Evolutionary conservation across 345 rosid genomes (phyloP).

Genomic region (Camelina neglecta): DNA sequence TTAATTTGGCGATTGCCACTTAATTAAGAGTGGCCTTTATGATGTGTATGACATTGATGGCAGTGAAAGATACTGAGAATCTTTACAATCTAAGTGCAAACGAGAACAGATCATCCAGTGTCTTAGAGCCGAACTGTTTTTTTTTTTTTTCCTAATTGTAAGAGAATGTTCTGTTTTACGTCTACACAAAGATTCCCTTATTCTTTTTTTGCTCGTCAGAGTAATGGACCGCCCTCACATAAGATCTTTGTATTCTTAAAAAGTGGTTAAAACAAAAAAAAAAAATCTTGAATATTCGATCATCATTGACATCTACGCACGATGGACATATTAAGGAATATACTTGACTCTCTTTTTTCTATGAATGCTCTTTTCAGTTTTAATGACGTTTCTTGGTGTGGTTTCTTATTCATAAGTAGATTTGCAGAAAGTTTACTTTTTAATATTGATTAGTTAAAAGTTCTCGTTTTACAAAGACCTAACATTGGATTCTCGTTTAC

Average conservation of each 20-base stretch:
- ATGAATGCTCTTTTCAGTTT: conserved; percentile 28
- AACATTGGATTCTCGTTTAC: not conserved
- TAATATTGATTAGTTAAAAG: not conserved
- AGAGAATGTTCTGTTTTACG: conserved; percentile 35
- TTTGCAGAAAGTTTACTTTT: not conserved
- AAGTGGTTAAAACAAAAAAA: not conserved
- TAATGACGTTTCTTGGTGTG: not conserved
- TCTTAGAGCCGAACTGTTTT: conserved; percentile 14
- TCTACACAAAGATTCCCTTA: conserved; percentile 28
- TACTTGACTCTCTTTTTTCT: conserved; percentile 31
- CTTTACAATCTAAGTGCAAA: conserved; percentile 19
- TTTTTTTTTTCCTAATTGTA: not conserved
- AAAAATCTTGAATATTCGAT: conserved; percentile 32
- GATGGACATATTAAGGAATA: conserved; percentile 33
- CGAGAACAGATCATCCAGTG: conserved; percentile 32
- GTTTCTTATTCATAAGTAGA: not conserved
- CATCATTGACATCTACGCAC: conserved; percentile 43
- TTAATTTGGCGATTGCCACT: conserved; percentile 12
- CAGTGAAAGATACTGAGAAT: conserved; percentile 37
- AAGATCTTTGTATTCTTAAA: conserved; percentile 28
- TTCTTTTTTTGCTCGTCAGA: conserved; percentile 18
- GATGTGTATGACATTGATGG: conserved; percentile 14
- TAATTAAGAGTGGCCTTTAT: conserved; percentile 15
- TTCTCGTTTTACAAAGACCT: not conserved
- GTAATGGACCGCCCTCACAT: conserved; percentile 41